Percentiles rank a stretch among this genome's conserved stretches.
phyloP scores from a whole-genome alignment of 176 grass and related monocot genomes.

The Juncus inflexus region DNA sequence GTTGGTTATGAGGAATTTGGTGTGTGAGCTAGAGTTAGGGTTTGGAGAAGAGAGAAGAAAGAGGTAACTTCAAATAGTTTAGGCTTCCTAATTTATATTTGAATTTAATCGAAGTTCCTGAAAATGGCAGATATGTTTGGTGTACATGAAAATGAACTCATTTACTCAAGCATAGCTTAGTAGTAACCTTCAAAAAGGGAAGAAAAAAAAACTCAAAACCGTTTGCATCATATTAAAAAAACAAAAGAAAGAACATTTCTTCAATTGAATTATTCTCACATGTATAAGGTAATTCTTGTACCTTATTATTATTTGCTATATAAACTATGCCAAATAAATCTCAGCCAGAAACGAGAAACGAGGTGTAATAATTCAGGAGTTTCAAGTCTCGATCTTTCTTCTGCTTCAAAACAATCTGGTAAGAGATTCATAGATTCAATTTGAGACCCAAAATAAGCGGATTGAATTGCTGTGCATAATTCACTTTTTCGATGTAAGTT shows the following conservation, averaged over 20 bases:
- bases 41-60: no score
- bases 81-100: no score
- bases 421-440: conserved; percentile 75
- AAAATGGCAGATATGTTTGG: no score
- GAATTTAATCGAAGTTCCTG: no score
- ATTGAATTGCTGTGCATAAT: conserved; percentile 61
- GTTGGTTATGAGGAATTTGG: no score
- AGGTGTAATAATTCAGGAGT: conserved; percentile 88
- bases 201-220: no score
- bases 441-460: conserved; percentile 74
- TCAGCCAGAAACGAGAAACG: conserved; percentile 85
- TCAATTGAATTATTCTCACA: conserved; percentile 41
- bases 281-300: conserved; percentile 39
- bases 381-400: conserved; percentile 75
- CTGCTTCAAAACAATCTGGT: conserved; percentile 88
- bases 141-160: no score
- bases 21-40: no score
- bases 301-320: conserved; percentile 35
- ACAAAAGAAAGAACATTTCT: neutral
- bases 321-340: conserved; percentile 81
- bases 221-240: no score
- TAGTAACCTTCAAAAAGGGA: no score
- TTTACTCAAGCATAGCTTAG: no score
- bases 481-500: conserved; percentile 71
- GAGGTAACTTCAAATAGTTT: no score